Evolutionary conservation across 2,329 filamentous ascomycete species (phyloP), one percentile per base, ranked within the genome.

Genomic region (Colletotrichum simmondsii): DNA sequence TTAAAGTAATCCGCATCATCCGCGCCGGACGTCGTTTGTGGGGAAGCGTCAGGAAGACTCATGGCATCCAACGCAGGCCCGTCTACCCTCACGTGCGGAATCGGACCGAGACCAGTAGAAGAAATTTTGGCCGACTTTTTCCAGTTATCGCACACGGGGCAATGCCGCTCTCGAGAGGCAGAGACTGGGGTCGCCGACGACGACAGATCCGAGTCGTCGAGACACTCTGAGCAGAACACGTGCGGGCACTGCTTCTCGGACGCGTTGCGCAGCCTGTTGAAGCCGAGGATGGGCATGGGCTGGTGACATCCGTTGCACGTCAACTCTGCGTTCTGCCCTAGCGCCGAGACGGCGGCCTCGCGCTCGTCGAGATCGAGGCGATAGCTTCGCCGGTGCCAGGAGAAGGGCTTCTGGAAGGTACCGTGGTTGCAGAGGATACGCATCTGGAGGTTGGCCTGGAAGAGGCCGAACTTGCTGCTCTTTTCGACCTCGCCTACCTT

Each of bases 361-460:
- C 77, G 75, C 52, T 83, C 82, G n/a, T 86, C 80, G 4, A 69
- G 70, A 37, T 61, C 79, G 2, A 64, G 60, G 1, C 54, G 49
- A 26, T 72, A 72, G 56, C 56, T 64, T 4, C 79, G 78, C 30
- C 78, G 80, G 54, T 77, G 77, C 85, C 85, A 87, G 1, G 83
- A 84, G 57, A 86, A 85, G 0, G 76, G 78, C 46, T 85, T 81
- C 72, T 87, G 86, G 74, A 80, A 85, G 0, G 87, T 88, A 1
- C 86, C 86, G 72, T 87, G 86, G 67, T 88, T 88, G 76, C 86
- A 87, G 1, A 88, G 72, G 6, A 87, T 83, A 0, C 86, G 82
- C 14, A 88, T 76, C 70, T 87, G 85, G 0, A 88, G 77, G 12
- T 85, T 80, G 0, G 82, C 77, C 59, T 88, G 85, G 68, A 88